Percentiles rank a stretch among this genome's conserved stretches.
phyloP scores from a whole-genome alignment of 208 protist species.

The Borovskyia barvae region DNA sequence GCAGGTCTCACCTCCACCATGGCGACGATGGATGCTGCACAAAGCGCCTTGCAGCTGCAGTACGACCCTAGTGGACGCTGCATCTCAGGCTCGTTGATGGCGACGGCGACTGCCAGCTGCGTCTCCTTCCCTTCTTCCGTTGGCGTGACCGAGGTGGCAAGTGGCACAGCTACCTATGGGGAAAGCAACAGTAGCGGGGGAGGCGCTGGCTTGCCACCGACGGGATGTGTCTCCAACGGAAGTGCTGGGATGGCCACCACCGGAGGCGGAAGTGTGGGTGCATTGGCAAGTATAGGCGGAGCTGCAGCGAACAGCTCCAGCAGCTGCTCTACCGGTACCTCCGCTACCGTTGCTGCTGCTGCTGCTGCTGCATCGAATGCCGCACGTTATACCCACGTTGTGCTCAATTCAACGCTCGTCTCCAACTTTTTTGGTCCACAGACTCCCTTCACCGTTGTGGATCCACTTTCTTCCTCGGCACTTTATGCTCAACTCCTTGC shows the following conservation, averaged over 20 bases:
- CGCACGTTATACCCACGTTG: conserved; percentile 28
- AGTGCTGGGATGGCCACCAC: not conserved
- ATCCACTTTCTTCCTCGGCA: conserved; percentile 38
- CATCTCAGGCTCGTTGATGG: not conserved
- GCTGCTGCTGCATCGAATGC: not conserved
- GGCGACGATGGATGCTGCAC: conserved; percentile 15
- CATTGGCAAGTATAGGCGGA: too few species aligned
- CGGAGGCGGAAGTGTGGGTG: not conserved
- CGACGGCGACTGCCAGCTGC: too few species aligned
- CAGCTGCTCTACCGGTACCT: not conserved
- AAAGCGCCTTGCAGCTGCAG: conserved; percentile 15
- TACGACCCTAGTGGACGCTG: conserved; percentile 2
- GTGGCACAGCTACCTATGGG: not conserved
- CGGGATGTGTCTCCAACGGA: not conserved
- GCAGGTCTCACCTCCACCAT: conserved; percentile 19
- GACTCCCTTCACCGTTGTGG: conserved; percentile 66
- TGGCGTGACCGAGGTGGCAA: too few species aligned
- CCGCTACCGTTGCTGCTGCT: not conserved
- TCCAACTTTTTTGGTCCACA: conserved; percentile 65
- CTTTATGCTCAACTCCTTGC: conserved; percentile 65
- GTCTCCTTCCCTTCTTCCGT: not conserved
- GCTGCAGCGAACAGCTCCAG: not conserved
- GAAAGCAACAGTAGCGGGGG: not conserved
- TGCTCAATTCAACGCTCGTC: conserved; percentile 40
- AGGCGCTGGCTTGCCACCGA: not conserved